Evolutionary conservation across 2,329 filamentous ascomycete species (phyloP).

Genomic region (Botrytis byssoidea): DNA sequence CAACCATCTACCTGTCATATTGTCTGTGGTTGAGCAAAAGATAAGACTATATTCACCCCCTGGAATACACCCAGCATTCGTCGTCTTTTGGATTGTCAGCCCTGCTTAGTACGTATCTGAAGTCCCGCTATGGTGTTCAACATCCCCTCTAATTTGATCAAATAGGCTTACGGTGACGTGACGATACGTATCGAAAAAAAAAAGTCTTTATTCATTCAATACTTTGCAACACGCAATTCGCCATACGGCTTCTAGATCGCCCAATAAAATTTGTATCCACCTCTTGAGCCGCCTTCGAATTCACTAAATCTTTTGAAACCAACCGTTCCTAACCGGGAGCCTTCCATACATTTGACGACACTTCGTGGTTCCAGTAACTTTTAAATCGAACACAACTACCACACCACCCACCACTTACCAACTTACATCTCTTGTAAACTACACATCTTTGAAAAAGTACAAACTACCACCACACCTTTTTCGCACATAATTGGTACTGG

Average conservation of each 20-base stretch:
- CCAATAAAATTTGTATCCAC: slow-evolving; percentile 1
- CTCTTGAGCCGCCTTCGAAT: slow-evolving; percentile 5
- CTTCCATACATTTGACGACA: not conserved
- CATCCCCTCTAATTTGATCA: slow-evolving; percentile 14
- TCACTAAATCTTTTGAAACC: not conserved
- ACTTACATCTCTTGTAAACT: not conserved
- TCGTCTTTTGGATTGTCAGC: not conserved
- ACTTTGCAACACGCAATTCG: not conserved
- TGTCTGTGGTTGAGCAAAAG: not conserved
- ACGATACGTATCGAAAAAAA: not conserved
- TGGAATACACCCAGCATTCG: not conserved
- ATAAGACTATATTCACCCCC: slow-evolving; percentile 1
- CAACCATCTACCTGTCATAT: not conserved
- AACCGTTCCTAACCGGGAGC: slow-evolving; percentile 13
- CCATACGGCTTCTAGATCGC: slow-evolving; percentile 1
- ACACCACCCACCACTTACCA: not conserved
- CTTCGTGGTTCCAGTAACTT: not conserved
- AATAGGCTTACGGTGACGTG: not conserved
- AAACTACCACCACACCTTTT: not conserved
- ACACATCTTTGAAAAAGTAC: not conserved
- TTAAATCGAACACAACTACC: not conserved
- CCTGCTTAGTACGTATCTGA: slow-evolving; percentile 1
- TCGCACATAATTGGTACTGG: not conserved
- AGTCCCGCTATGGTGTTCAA: slow-evolving; percentile 9
- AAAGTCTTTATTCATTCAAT: not conserved